A percentile compares a stretch with the other conserved stretches of the same genome.
phyloP scores from a whole-genome alignment of 208 protist genomes.

The Angomonas desouzai region DNA sequence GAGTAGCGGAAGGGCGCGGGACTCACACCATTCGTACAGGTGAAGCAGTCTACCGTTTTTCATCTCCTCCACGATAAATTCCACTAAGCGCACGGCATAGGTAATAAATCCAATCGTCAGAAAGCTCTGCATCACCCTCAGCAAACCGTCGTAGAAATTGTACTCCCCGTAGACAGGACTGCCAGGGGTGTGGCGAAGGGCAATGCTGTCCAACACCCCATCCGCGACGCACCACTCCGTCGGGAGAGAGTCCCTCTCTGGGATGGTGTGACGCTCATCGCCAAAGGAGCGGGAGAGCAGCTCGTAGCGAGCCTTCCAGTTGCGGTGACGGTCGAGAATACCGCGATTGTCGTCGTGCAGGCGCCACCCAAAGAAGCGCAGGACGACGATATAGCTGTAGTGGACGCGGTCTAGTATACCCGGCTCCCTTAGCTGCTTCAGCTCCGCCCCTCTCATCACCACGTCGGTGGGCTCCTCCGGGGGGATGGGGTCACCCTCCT shows the following conservation, averaged over 20 bases:
- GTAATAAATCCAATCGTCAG: slow-evolving; percentile 57
- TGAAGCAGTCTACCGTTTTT: slow-evolving; percentile 36
- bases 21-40: slow-evolving; percentile 39
- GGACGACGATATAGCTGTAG: slow-evolving; percentile 84
- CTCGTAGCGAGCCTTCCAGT: slow-evolving; percentile 60
- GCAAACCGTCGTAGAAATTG: slow-evolving; percentile 52
- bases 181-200: not conserved
- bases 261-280: not conserved
- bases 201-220: not conserved
- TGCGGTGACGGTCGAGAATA: slow-evolving; percentile 73
- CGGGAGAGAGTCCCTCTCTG: not conserved
- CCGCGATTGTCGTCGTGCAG: slow-evolving; percentile 78
- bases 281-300: slow-evolving; percentile 20
- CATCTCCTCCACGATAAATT: slow-evolving; percentile 85
- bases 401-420: slow-evolving; percentile 74
- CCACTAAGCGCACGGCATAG: slow-evolving; percentile 65
- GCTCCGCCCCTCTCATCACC: slow-evolving; percentile 16
- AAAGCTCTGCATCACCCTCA: slow-evolving; percentile 61
- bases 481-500: slow-evolving; percentile 2
- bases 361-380: slow-evolving; percentile 85
- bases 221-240: not conserved
- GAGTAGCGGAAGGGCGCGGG: slow-evolving; percentile 44
- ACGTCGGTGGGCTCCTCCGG: not conserved
- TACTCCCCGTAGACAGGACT: slow-evolving; percentile 21
- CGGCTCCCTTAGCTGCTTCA: slow-evolving; percentile 43